phyloP scores from a whole-genome alignment of 306 rosid species.

The Alnus glutinosa region DNA sequence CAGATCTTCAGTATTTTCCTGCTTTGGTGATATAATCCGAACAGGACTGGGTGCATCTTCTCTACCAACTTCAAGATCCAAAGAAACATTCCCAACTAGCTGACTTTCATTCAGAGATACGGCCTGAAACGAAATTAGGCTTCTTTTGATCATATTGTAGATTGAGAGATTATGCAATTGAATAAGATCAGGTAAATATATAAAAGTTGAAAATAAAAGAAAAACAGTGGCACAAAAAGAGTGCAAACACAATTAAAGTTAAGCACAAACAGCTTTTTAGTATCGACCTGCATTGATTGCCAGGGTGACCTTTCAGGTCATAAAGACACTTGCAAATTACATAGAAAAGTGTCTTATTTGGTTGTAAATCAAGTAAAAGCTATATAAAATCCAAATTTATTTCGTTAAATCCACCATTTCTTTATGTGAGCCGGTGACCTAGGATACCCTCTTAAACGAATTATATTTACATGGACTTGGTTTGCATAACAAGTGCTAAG shows the following conservation, averaged over 20 bases:
- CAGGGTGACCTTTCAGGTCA: not conserved
- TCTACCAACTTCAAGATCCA: conserved; percentile 52
- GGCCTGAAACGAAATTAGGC: conserved; percentile 60
- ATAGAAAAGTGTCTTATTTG: not conserved
- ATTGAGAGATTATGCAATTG: conserved; percentile 13
- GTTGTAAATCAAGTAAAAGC: not conserved
- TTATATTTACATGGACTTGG: not conserved
- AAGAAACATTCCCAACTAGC: conserved; percentile 62
- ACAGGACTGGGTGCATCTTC: conserved; percentile 58
- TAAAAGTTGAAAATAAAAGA: not conserved
- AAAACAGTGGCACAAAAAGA: not conserved
- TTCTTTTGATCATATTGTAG: conserved; percentile 25
- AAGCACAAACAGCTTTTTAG: not conserved
- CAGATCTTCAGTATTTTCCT: conserved; percentile 42
- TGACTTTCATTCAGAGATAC: conserved; percentile 81
- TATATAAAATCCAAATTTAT: not conserved
- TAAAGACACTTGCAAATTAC: not conserved
- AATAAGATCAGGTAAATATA: conserved; percentile 19
- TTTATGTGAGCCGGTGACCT: not conserved
- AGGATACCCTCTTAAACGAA: not conserved
- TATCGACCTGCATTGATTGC: not conserved
- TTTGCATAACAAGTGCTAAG: not conserved
- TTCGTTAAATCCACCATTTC: not conserved
- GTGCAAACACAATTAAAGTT: not conserved
- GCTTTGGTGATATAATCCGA: conserved; percentile 63